Percentiles rank a stretch among this genome's conserved stretches.
phyloP scores from a whole-genome alignment of 2,329 filamentous ascomycete genomes.

The Beauveria sp. region DNA sequence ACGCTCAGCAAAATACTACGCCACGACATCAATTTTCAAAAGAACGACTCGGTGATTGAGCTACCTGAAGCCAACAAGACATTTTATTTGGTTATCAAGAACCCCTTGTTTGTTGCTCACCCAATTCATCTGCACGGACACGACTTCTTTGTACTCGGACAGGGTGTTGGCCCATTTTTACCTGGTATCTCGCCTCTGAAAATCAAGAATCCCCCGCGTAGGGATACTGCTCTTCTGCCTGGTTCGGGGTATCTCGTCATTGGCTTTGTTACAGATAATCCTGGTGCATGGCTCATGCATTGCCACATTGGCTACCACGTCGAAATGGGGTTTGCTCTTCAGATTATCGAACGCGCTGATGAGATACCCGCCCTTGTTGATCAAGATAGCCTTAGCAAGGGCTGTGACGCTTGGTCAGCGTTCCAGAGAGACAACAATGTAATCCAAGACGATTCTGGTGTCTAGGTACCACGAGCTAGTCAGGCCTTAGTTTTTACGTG shows the following conservation, averaged over 20 bases:
- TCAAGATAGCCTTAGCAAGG: not conserved
- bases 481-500: too few relatives aligned
- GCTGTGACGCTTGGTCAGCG: not conserved
- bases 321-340: slow-evolving; percentile 23
- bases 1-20: not conserved
- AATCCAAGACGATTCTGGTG: not conserved
- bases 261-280: slow-evolving; percentile 34
- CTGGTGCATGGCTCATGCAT: slow-evolving; percentile 51
- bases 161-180: slow-evolving; percentile 4
- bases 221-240: slow-evolving; percentile 43
- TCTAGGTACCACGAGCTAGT: not conserved
- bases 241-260: slow-evolving; percentile 38
- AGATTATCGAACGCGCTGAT: not conserved
- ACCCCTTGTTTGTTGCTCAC: slow-evolving; percentile 12
- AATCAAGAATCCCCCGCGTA: slow-evolving; percentile 38
- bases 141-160: slow-evolving; percentile 16
- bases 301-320: slow-evolving; percentile 54
- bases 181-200: not conserved
- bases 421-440: not conserved
- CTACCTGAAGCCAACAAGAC: slow-evolving; percentile 9
- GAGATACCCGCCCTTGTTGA: not conserved
- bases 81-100: slow-evolving; percentile 16
- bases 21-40: not conserved
- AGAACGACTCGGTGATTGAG: not conserved
- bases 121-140: slow-evolving; percentile 19